These are phyloP conservation scores for Suhomyces terraborum DNA, from an alignment of 1,139 yeast species.

Conservation along the genomic window DNA sequence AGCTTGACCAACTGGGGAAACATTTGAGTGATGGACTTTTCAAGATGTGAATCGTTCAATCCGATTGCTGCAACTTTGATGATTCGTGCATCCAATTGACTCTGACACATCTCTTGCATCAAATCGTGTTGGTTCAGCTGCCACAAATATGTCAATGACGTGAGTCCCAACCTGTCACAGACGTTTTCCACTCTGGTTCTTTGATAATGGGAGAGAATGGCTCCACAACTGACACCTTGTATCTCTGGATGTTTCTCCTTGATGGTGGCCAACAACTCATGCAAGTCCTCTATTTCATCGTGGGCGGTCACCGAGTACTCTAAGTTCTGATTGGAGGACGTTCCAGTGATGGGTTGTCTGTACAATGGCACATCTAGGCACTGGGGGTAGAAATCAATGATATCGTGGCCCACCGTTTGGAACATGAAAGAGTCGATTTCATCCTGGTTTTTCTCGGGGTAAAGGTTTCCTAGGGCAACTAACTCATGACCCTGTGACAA, in stretches of 20 bases:
- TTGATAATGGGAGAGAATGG: slow-evolving; percentile 90
- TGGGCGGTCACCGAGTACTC: slow-evolving; percentile 66
- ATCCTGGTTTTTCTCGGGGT: slow-evolving; percentile 54
- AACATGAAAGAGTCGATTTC: slow-evolving; percentile 96
- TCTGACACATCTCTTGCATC: slow-evolving; percentile 77
- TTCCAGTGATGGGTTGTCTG: slow-evolving; percentile 65
- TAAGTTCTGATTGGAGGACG: slow-evolving; percentile 62
- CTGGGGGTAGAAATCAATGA: slow-evolving; percentile 62
- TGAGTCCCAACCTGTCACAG: slow-evolving; percentile 69
- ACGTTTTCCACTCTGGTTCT: slow-evolving; percentile 91
- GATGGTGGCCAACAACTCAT: slow-evolving; percentile 50
- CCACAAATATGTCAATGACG: slow-evolving; percentile 81
- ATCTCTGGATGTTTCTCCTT: slow-evolving; percentile 64
- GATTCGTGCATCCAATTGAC: slow-evolving; percentile 77
- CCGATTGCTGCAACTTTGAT: slow-evolving; percentile 96
- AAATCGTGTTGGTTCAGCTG: slow-evolving; percentile 78
- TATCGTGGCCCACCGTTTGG: slow-evolving; percentile 96
- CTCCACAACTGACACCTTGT: slow-evolving; percentile 91
- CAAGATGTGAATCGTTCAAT: slow-evolving; percentile 63
- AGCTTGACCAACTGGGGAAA: slow-evolving; percentile 60
- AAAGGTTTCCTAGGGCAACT: slow-evolving; percentile 79
- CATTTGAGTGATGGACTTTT: slow-evolving; percentile 62
- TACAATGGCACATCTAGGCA: slow-evolving; percentile 82
- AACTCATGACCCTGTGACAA: slow-evolving; percentile 79
- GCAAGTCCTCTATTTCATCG: slow-evolving; percentile 88